Evolutionary conservation across 306 rosid species (phyloP), one percentile per base, ranked within the genome.

Genomic region (Cajanus cajan): DNA sequence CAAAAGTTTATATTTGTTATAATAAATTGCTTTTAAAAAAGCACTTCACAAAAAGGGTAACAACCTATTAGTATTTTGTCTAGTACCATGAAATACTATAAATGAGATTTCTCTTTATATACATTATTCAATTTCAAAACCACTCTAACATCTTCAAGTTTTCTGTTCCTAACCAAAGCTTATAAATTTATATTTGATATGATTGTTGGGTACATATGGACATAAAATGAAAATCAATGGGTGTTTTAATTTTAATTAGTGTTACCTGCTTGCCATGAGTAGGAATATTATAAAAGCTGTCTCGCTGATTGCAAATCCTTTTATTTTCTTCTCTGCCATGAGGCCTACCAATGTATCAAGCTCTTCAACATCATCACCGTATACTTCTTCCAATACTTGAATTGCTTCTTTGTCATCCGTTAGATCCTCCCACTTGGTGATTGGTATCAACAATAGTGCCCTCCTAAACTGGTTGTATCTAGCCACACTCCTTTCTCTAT

Each of bases 301-400:
- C 76, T 90, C 91, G 4, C 91, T 86, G 21, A 90, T 90, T 11
- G 91, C 94, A 76, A 90, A 90, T 1, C 91, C 91, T 36, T 80
- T 86, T 33, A 90, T 90, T 82, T 90, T 90, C 71, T 86, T 90
- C 84, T 88, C 91, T 1, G 94, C 91, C 90, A 90, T 86, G 39
- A 86, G 89, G 18, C 94, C 94, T n/a, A 90, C 91, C 1, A 82
- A 74, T 1, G 78, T 7, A 79, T 88, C 94, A 21, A 90, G 88
- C 74, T 82, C 66, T 31, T 90, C 94, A 85, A 90, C 90, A 68
- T 90, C 89, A 73, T 78, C 81, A 4, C 88, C 89, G 11, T 90
- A 90, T 10, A 90, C 86, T 22, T 90, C 90, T 16, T 76, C 51
- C 8, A 90, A 61, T 4, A 55, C 83, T 59, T 78, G 6, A 66